Evolutionary conservation across 306 rosid species (phyloP).

Genomic region (Argentina anserina): DNA sequence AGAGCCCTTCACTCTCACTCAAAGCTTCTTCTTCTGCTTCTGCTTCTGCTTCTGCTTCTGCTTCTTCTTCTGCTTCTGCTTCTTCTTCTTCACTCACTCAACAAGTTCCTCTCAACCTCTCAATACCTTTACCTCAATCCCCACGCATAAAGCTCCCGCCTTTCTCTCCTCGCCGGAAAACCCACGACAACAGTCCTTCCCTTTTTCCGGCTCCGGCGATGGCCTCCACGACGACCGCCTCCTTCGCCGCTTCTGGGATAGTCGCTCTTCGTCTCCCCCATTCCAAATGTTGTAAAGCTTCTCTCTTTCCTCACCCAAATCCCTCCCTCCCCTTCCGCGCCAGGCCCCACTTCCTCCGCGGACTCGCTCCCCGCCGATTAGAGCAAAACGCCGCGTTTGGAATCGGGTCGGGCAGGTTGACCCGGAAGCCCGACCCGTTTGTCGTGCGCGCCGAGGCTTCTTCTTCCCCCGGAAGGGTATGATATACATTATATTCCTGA

Average conservation of each 20-base stretch:
- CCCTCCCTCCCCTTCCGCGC: constrained; percentile 31
- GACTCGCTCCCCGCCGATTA: constrained; percentile 31
- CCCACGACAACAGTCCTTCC: not conserved
- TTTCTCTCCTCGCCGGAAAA: not conserved
- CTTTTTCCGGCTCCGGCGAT: constrained; percentile 18
- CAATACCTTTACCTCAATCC: constrained; percentile 20
- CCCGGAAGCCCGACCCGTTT: constrained; percentile 30
- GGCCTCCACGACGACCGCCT: constrained; percentile 45
- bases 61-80: too few relatives aligned
- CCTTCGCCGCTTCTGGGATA: constrained; percentile 32
- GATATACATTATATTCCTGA: not conserved
- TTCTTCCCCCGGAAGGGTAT: constrained; percentile 78
- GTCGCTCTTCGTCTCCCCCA: constrained; percentile 32
- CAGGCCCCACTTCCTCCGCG: constrained; percentile 32
- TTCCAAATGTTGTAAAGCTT: constrained; percentile 30
- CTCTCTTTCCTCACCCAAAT: constrained; percentile 36
- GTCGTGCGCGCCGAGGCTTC: constrained; percentile 54
- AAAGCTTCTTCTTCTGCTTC: not conserved
- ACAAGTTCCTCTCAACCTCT: not conserved
- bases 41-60: too few relatives aligned
- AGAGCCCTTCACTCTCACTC: not conserved
- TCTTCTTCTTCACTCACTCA: not conserved
- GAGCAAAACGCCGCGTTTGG: constrained; percentile 36
- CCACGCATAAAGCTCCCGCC: constrained; percentile 26
- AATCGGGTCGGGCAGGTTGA: constrained; percentile 31